Evolutionary conservation across 805 yeast species (phyloP).

Genomic region (Ogataea minuta): DNA sequence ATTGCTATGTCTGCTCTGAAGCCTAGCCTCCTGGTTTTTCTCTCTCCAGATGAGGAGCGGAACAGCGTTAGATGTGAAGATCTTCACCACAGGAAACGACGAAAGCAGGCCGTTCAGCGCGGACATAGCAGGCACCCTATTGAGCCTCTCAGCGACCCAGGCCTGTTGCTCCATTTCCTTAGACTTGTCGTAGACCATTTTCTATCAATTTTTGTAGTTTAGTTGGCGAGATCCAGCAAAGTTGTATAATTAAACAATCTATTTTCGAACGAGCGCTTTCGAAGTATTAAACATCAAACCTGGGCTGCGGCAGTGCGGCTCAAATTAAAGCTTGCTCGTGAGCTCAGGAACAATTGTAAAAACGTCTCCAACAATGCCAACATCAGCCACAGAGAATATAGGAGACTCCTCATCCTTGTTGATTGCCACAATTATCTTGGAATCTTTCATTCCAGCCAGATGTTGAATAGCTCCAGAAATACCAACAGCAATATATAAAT

Average conservation of each 20-base stretch:
- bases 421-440: conserved; percentile 89
- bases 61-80: conserved; percentile 59
- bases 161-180: conserved; percentile 43
- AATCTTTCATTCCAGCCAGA: conserved; percentile 97
- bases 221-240: conserved; percentile 6
- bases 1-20: conserved; percentile 16
- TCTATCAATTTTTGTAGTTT: conserved; percentile 2
- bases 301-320: background rate
- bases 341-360: conserved; percentile 88
- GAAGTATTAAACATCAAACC: background rate
- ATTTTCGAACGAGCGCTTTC: conserved; percentile 6
- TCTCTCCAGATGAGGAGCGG: conserved; percentile 53
- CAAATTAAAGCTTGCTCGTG: conserved; percentile 60
- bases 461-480: conserved; percentile 98
- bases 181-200: conserved; percentile 29
- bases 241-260: conserved; percentile 5
- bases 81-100: conserved; percentile 55
- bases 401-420: conserved; percentile 95
- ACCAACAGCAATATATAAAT: conserved; percentile 88
- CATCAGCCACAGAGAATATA: conserved; percentile 85
- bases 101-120: conserved; percentile 58
- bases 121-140: conserved; percentile 54
- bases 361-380: conserved; percentile 86
- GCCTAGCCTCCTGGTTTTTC: conserved; percentile 33
- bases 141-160: conserved; percentile 48